Evolutionary conservation across 192 early-diverging fungal species (phyloP).

Genomic region (Coemansia sp.): DNA sequence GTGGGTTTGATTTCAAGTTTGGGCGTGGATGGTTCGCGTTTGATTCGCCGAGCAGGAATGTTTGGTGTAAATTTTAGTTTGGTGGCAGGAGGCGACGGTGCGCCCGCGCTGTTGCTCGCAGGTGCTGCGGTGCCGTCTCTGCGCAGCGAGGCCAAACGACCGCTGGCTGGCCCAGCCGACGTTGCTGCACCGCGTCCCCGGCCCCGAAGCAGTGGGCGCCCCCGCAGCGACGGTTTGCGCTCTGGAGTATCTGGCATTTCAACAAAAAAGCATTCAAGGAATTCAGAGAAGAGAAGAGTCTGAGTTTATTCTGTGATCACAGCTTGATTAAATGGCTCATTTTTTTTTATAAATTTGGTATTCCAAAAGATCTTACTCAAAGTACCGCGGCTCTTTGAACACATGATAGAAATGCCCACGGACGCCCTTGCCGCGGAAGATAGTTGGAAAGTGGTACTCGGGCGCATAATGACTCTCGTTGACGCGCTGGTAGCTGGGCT

Average conservation of each 20-base stretch:
- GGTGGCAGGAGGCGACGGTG: neutral
- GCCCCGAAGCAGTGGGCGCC: neutral
- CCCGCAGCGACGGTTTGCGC: neutral
- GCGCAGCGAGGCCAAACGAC: neutral
- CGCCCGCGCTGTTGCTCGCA: neutral
- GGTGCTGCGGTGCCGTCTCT: neutral
- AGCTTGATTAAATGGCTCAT: too few relatives aligned
- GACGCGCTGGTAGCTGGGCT: conserved; percentile 61
- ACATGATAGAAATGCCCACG: conserved; percentile 78
- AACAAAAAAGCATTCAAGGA: neutral
- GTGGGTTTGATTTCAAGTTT: neutral
- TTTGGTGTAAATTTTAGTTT: conserved; percentile 33
- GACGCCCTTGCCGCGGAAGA: conserved; percentile 68
- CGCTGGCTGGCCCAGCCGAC: neutral
- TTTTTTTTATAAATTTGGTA: too few relatives aligned
- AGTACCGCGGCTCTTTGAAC: conserved; percentile 76
- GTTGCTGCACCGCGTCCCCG: neutral
- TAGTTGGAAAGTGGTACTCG: conserved; percentile 62
- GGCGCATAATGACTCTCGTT: conserved; percentile 56
- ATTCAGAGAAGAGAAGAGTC: too few relatives aligned
- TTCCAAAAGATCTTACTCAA: conserved; percentile 17
- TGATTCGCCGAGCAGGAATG: conserved; percentile 26
- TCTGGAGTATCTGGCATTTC: neutral
- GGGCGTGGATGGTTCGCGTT: conserved; percentile 21
- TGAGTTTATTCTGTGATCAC: too few relatives aligned